phyloP scores from a whole-genome alignment of 2,329 filamentous ascomycete species.

The Knufia fluminis region DNA sequence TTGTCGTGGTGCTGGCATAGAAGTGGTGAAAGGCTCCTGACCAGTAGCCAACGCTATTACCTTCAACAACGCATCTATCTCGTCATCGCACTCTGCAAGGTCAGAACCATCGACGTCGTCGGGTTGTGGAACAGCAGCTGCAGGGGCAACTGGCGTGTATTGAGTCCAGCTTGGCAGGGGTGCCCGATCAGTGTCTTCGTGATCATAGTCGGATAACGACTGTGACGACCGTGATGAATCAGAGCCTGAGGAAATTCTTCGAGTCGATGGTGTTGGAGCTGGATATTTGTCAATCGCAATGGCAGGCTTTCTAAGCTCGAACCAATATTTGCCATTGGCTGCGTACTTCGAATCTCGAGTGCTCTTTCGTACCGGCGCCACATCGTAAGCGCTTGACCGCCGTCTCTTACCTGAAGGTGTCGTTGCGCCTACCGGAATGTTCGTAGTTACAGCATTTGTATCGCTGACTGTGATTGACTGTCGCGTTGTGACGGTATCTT shows the following conservation, averaged over 20 bases:
- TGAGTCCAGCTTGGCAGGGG: conserved; percentile 14
- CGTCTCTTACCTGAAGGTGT: background rate
- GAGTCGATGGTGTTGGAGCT: conserved; percentile 1
- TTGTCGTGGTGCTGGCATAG: conserved; percentile 2
- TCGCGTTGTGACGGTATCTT: no score
- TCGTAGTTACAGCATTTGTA: background rate
- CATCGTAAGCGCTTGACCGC: conserved; percentile 4
- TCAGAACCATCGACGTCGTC: background rate
- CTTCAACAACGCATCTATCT: conserved; percentile 1
- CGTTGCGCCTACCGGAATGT: background rate
- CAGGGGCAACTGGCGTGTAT: background rate
- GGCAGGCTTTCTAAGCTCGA: conserved; percentile 15
- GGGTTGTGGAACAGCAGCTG: background rate
- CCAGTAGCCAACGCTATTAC: conserved; percentile 2
- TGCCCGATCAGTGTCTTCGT: conserved; percentile 16
- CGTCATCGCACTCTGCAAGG: background rate
- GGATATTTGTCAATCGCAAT: background rate
- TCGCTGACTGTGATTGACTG: no score
- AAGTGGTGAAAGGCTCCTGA: conserved; percentile 4
- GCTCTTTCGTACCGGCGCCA: background rate
- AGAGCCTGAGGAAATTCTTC: conserved; percentile 5
- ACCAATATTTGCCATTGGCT: conserved; percentile 38
- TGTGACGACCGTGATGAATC: conserved; percentile 3
- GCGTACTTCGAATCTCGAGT: conserved; percentile 45
- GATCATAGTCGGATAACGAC: conserved; percentile 14